phyloP scores from a whole-genome alignment of 2,329 filamentous ascomycete species.

The Orbilia ellipsospora region DNA sequence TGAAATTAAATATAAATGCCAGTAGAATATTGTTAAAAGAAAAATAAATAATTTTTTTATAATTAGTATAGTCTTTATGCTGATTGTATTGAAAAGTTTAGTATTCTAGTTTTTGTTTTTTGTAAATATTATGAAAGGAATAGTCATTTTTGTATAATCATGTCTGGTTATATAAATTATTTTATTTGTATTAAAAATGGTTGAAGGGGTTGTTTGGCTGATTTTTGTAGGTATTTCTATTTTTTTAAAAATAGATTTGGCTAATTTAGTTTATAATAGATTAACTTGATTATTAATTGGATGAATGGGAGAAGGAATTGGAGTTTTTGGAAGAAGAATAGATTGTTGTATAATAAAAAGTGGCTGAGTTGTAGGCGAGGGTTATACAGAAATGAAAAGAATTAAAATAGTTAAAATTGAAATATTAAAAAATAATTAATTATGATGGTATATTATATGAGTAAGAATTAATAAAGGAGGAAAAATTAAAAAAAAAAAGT shows the following conservation, averaged over 20 bases:
- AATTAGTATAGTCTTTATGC: not conserved
- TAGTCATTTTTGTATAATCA: not conserved
- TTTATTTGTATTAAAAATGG: not conserved
- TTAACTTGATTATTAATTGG: not conserved
- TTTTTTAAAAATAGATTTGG: not conserved
- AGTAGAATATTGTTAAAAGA: not conserved
- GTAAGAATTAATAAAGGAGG: too few relatives aligned
- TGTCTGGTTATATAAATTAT: not conserved
- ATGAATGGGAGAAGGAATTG: not conserved
- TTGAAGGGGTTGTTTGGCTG: not conserved
- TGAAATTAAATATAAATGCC: too few relatives aligned
- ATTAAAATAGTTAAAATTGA: not conserved
- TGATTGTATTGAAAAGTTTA: not conserved
- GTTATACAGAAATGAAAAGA: not conserved
- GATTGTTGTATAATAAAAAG: not conserved
- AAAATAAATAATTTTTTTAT: not conserved
- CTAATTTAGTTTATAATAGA: not conserved
- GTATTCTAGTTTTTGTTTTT: not conserved
- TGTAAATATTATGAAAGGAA: constrained; percentile 1
- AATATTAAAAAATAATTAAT: not conserved
- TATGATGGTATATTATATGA: too few relatives aligned
- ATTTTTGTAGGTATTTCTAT: not conserved
- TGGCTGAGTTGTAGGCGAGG: not conserved
- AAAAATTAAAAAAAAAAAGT: too few relatives aligned
- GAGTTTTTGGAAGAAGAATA: not conserved